Percentiles rank a stretch among this genome's conserved stretches.
These are phyloP conservation scores for Polyrhizophydium stewartii DNA, from an alignment of 371 early-diverging fungal species.

Conservation along the genomic window DNA sequence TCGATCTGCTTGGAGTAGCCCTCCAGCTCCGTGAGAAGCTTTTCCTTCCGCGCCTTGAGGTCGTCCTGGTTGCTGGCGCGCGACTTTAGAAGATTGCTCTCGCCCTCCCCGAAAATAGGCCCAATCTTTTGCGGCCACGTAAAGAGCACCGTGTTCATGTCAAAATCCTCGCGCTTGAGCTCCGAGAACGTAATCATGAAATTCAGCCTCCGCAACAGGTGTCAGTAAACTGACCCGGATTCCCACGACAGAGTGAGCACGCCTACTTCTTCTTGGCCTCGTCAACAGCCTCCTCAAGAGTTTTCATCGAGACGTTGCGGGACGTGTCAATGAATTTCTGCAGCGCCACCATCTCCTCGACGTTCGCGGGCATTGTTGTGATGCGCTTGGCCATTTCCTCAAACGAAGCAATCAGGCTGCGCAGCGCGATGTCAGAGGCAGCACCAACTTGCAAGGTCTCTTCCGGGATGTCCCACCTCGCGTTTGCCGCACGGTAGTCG, in stretches of 20 bases:
- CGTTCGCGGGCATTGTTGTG: slow-evolving; percentile 35
- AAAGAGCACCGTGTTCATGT: slow-evolving; percentile 42
- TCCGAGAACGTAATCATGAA: slow-evolving; percentile 48
- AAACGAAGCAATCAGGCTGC: slow-evolving; percentile 25
- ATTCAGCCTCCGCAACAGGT: no score
- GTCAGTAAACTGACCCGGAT: not conserved
- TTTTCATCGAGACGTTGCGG: slow-evolving; percentile 27
- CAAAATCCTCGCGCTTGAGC: slow-evolving; percentile 45
- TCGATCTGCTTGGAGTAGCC: slow-evolving; percentile 47
- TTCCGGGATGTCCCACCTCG: not conserved
- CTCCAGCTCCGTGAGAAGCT: slow-evolving; percentile 40
- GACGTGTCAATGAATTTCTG: slow-evolving; percentile 41
- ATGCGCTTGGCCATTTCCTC: slow-evolving; percentile 40
- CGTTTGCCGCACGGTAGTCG: slow-evolving; percentile 17
- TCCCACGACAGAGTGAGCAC: not conserved
- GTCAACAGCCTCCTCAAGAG: slow-evolving; percentile 43
- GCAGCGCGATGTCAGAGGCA: no score
- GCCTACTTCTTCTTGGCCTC: slow-evolving; percentile 45
- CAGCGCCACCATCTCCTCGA: slow-evolving; percentile 49
- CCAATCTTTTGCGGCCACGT: slow-evolving; percentile 47
- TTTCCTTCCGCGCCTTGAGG: slow-evolving; percentile 41
- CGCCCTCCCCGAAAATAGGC: slow-evolving; percentile 43
- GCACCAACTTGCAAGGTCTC: no score
- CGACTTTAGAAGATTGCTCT: slow-evolving; percentile 31
- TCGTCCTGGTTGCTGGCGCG: slow-evolving; percentile 47